Evolutionary conservation across 306 rosid genomes (phyloP).

Genomic region (Cicer yamashitae): DNA sequence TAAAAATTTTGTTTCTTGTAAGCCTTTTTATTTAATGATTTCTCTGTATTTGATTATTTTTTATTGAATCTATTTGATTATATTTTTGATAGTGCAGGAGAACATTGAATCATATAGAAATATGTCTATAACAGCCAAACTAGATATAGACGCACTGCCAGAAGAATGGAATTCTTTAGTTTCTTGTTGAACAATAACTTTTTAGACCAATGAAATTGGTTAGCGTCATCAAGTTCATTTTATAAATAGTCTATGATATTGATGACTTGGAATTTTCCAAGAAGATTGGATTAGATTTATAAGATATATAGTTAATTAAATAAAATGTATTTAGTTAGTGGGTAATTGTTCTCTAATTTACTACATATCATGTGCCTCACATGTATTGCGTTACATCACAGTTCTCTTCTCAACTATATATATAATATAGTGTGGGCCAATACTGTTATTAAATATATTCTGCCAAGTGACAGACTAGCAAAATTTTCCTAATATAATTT

Average conservation of each 20-base stretch:
- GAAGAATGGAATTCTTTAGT: slow-evolving; percentile 39
- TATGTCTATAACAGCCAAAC: slow-evolving; percentile 37
- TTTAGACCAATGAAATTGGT: slow-evolving; percentile 21
- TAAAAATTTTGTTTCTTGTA: neutral
- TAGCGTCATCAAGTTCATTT: slow-evolving; percentile 17
- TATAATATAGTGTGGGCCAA: neutral
- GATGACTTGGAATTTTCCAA: slow-evolving; percentile 44
- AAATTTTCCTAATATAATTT: slow-evolving; percentile 17
- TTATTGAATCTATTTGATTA: slow-evolving; percentile 3
- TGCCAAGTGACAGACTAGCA: neutral
- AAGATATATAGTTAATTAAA: slow-evolving; percentile 37
- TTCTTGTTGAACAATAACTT: slow-evolving; percentile 37
- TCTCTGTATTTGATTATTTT: neutral
- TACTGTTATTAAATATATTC: slow-evolving; percentile 1
- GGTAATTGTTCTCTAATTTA: slow-evolving; percentile 32
- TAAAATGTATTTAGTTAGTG: slow-evolving; percentile 17
- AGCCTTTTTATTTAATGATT: neutral
- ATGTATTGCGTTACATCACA: slow-evolving; percentile 42
- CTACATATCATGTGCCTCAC: slow-evolving; percentile 52
- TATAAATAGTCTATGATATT: slow-evolving; percentile 29
- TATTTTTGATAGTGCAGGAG: slow-evolving; percentile 8
- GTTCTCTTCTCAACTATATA: neutral
- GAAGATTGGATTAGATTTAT: slow-evolving; percentile 47
- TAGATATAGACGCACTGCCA: slow-evolving; percentile 40
- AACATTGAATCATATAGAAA: slow-evolving; percentile 15